Base-by-base conservation (phyloP, 1,139 yeast species). In the Tardiomyces depauwii region DNA sequence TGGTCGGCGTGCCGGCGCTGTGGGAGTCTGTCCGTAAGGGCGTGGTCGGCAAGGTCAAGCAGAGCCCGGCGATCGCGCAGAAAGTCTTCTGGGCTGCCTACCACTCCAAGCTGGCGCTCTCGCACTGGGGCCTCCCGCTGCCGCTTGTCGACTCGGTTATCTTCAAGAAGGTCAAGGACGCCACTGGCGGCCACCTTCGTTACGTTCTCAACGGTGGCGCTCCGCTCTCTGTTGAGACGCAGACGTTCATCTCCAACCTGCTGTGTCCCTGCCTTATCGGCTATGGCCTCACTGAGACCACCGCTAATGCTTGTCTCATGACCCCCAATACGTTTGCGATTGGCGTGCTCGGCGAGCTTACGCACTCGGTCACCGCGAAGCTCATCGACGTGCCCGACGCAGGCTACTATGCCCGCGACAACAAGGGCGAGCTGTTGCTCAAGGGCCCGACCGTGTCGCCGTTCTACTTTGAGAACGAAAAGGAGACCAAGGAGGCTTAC, bases 1-100 rank as follows among this genome's bases (percentile, higher is more conserved):
- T 91, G 96, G 96, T 88, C 53, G 98, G 96, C 64, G 98, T 93
- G 47, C 97, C 98, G 14, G 96, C 98, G 2, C 97, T 91, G 47
- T 93, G 96, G 96, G 99, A 91, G 71, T 76, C 83, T 28, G 87
- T 91, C 51, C 82, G 94, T 67, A 91, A 91, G 71, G 99, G 98
- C 48, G 84, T 91, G 49, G 56, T 86, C 53, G 76, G 78, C 47
- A 89, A 89, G 68, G 75, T 93, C 51, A 71, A 73, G 54, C 77
- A 78, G 57, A 75, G 75, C 59, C 85, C 96, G 13, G 58, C 78
- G 14, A 55, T 82, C 36, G 74, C 78, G 39, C 96, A 88, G 67
- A 84, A 77, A 64, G 58, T 91, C 42, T 93, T 91, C 65, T 93
- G 98, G 98, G 73, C 78, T 39, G 94, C 96, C 13, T 88, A 72